phyloP scores from a whole-genome alignment of 805 yeast genomes.

The Wickerhamomyces mucosus region DNA sequence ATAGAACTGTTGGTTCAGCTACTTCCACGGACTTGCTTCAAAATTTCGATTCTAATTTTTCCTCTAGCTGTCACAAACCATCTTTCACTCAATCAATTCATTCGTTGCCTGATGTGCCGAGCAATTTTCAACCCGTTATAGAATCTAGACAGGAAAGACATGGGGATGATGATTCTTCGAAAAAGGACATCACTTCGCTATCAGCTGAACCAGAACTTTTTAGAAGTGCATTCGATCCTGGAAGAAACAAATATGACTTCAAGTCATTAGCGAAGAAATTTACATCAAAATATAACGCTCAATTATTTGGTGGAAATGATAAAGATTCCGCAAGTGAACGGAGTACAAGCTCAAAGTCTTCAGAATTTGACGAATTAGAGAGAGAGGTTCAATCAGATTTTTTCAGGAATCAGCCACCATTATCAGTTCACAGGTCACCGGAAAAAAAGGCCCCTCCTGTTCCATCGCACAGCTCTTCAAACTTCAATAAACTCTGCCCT shows the following conservation, averaged over 20 bases:
- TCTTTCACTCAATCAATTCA: no score
- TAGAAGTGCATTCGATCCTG: slow-evolving; percentile 2
- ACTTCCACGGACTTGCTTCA: no score
- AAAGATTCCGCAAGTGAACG: neutral
- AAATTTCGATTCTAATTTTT: no score
- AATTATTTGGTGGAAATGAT: slow-evolving; percentile 5
- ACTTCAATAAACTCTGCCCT: neutral
- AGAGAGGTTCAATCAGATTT: slow-evolving; percentile 25
- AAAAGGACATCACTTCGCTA: no score
- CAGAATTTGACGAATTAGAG: slow-evolving; percentile 24
- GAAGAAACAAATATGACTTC: slow-evolving; percentile 3
- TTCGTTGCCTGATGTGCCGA: slow-evolving; percentile 19
- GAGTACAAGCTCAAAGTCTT: neutral
- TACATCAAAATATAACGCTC: slow-evolving; percentile 6
- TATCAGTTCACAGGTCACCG: neutral
- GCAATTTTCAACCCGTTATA: no score
- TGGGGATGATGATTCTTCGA: no score
- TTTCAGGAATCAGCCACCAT: slow-evolving; percentile 12
- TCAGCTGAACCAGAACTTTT: slow-evolving; percentile 1
- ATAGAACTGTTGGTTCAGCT: no score
- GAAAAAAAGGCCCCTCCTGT: slow-evolving; percentile 16
- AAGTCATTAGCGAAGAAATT: slow-evolving; percentile 12
- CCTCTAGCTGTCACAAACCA: no score
- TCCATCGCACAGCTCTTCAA: slow-evolving; percentile 16
- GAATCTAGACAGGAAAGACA: no score